Percentiles rank a stretch among this genome's conserved stretches.
Evolutionary conservation across 129 eudicot genomes (phyloP).

Genomic region (Oenanthe sinensis): DNA sequence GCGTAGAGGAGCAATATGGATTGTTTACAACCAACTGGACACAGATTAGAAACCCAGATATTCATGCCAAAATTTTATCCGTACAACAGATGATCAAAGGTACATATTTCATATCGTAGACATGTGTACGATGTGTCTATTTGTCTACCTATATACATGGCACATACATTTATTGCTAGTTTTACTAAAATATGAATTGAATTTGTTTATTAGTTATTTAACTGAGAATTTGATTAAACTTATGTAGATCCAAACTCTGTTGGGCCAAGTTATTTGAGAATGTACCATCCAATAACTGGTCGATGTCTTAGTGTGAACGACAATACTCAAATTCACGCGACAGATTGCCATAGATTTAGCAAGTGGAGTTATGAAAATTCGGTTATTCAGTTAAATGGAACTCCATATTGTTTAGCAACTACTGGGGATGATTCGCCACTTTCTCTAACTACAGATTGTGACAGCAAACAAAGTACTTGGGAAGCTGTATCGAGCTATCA

Average conservation of each 20-base stretch:
- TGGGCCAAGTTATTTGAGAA: slow-evolving; percentile 17
- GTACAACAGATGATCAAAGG: slow-evolving; percentile 33
- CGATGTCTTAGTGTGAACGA: slow-evolving; percentile 21
- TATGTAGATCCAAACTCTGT: slow-evolving; percentile 36
- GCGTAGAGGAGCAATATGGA: slow-evolving; percentile 39
- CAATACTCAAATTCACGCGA: slow-evolving; percentile 14
- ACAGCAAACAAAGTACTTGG: slow-evolving; percentile 30
- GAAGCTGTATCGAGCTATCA: slow-evolving; percentile 22
- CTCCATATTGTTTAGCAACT: slow-evolving; percentile 28
- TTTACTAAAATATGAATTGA: too few species aligned
- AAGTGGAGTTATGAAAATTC: slow-evolving; percentile 29
- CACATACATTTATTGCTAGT: too few species aligned
- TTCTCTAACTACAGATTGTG: slow-evolving; percentile 30
- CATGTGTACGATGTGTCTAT: not conserved
- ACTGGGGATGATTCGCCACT: slow-evolving; percentile 44
- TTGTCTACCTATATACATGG: not conserved
- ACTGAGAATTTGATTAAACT: not conserved
- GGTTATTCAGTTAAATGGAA: slow-evolving; percentile 26
- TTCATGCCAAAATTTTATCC: slow-evolving; percentile 16
- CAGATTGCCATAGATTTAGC: slow-evolving; percentile 25
- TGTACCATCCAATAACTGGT: slow-evolving; percentile 47
- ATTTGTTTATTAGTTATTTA: not conserved
- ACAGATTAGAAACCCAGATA: slow-evolving; percentile 21
- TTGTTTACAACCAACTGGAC: slow-evolving; percentile 36
- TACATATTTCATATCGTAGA: not conserved